Evolutionary conservation across 805 yeast species (phyloP).

Genomic region (Ogataea methanolica): DNA sequence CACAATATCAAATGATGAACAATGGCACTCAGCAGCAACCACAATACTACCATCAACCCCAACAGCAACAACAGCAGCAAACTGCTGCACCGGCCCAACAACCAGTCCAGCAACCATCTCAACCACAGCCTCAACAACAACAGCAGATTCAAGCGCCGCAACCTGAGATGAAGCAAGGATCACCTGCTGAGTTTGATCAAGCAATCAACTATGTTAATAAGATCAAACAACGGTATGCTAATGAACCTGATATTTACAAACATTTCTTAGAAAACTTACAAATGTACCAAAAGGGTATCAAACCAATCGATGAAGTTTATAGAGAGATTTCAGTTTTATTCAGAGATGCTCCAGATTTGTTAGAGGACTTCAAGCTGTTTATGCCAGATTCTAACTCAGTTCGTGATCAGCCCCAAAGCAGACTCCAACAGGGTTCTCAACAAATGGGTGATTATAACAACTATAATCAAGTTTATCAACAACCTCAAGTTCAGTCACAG

Average conservation of each 20-base stretch:
- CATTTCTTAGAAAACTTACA: slow-evolving; percentile 91
- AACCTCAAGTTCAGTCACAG: slow-evolving; percentile 16
- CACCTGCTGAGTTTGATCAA: slow-evolving; percentile 92
- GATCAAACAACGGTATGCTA: slow-evolving; percentile 88
- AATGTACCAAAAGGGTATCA: slow-evolving; percentile 93
- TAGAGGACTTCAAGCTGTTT: slow-evolving; percentile 93
- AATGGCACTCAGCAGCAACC: slow-evolving; percentile 9
- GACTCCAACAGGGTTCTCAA: slow-evolving; percentile 11
- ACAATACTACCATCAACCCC: slow-evolving; percentile 4
- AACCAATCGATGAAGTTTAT: slow-evolving; percentile 92
- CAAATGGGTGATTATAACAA: slow-evolving; percentile 16
- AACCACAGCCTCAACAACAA: slow-evolving; percentile 1
- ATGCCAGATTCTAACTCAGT: slow-evolving; percentile 68
- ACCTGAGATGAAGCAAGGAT: slow-evolving; percentile 33
- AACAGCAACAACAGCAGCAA: slow-evolving; percentile 8
- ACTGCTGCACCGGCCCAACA: slow-evolving; percentile 12
- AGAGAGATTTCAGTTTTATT: slow-evolving; percentile 87
- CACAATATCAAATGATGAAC: slow-evolving; percentile 6
- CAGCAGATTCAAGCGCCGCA: slow-evolving; percentile 16
- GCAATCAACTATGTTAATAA: slow-evolving; percentile 96
- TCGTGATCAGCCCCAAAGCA: slow-evolving; percentile 26
- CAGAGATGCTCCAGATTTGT: slow-evolving; percentile 87
- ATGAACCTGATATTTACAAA: slow-evolving; percentile 94
- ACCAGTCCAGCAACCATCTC: slow-evolving; percentile 4
- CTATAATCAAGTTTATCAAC: slow-evolving; percentile 15